phyloP scores from a whole-genome alignment of 2,329 filamentous ascomycete species.

The Sclerotinia sclerotiorum region DNA sequence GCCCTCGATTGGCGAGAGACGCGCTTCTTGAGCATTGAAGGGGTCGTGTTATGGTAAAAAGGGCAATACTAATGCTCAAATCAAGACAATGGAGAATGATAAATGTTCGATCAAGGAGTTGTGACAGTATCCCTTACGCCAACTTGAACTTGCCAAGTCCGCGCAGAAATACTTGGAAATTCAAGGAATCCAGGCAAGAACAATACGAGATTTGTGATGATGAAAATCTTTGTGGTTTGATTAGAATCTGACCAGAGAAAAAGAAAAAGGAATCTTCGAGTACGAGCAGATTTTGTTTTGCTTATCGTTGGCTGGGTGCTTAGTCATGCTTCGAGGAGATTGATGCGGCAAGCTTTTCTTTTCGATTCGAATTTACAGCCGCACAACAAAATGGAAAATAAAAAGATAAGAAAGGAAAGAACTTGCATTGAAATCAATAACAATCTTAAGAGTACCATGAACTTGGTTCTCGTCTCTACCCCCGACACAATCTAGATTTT shows the following conservation, averaged over 20 bases:
- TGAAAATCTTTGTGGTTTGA: background rate
- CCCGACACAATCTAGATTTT: background rate
- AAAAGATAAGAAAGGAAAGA: background rate
- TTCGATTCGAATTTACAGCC: background rate
- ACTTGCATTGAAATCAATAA: background rate
- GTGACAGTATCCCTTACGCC: constrained; percentile 14
- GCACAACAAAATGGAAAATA: too few relatives aligned
- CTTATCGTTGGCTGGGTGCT: background rate
- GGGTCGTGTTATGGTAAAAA: constrained; percentile 1
- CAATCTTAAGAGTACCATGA: background rate
- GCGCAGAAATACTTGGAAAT: background rate
- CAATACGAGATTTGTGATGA: background rate
- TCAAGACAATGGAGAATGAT: constrained; percentile 15
- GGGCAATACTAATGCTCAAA: background rate
- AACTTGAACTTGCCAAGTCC: background rate
- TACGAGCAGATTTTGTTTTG: constrained; percentile 3
- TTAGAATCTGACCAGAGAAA: background rate
- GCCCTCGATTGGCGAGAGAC: background rate
- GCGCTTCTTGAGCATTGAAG: constrained; percentile 3
- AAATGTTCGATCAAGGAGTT: constrained; percentile 17
- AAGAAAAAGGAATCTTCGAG: background rate
- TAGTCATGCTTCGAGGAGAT: constrained; percentile 1
- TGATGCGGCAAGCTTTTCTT: background rate
- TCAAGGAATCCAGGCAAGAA: background rate
- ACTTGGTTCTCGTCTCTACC: background rate